Percentiles rank a stretch among this genome's conserved stretches.
Conservation (phyloP, 306 rosid genomes). For the Cucurbita pepo region DNA sequence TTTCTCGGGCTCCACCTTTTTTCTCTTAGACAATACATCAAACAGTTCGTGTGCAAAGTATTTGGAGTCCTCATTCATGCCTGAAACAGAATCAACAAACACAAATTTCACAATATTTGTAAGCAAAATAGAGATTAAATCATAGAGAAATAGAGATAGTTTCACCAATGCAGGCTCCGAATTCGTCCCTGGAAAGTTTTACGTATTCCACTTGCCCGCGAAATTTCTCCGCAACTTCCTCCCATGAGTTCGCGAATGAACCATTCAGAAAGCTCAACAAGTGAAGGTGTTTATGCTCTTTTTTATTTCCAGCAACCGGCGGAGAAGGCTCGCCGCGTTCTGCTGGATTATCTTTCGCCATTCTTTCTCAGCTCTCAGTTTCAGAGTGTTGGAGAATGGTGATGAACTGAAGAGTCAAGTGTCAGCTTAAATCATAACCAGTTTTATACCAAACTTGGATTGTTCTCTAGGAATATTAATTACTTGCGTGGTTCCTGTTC, state of each 20-base stretch:
- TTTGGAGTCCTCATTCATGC: constrained; percentile 39
- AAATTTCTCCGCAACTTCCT: constrained; percentile 33
- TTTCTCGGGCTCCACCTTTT: constrained; percentile 6
- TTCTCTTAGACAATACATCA: constrained; percentile 34
- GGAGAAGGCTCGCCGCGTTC: background rate
- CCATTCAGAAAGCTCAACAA: constrained; percentile 59
- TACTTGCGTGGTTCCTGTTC: background rate
- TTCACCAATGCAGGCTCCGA: constrained; percentile 71
- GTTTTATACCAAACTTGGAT: background rate
- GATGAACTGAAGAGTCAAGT: background rate
- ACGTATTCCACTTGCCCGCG: constrained; percentile 17
- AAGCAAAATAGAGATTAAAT: background rate
- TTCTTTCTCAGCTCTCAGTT: constrained; percentile 7
- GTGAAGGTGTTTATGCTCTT: constrained; percentile 28
- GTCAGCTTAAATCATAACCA: background rate
- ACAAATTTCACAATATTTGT: background rate
- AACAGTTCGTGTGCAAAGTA: constrained; percentile 45
- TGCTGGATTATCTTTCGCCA: constrained; percentile 15
- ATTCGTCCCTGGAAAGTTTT: constrained; percentile 47
- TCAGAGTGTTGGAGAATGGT: background rate
- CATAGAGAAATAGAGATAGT: background rate
- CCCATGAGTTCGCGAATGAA: constrained; percentile 54
- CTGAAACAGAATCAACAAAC: constrained; percentile 6
- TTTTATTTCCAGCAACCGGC: background rate
- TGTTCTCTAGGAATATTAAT: background rate